Conservation (phyloP, 2,329 filamentous ascomycete genomes). For the Botrytis medusae region DNA sequence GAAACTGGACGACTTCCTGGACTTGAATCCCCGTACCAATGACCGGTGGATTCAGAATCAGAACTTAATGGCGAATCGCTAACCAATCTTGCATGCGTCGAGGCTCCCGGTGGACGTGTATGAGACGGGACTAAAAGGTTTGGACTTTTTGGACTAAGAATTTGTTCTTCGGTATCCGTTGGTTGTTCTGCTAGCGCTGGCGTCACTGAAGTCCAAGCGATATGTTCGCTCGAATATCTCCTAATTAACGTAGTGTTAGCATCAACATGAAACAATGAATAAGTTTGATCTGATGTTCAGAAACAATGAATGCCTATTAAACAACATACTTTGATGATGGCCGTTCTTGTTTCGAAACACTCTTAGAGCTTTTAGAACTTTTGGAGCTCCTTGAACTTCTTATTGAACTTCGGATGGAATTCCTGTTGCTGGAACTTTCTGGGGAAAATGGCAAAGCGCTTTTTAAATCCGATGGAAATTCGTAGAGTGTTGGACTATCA, state of each 20-base stretch:
- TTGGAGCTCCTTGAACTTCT: constrained; percentile 11
- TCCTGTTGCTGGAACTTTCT: constrained; percentile 13
- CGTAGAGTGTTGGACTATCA: constrained; percentile 63
- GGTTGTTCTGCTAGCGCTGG: constrained; percentile 27
- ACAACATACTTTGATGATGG: constrained; percentile 24
- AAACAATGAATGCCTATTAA: neutral
- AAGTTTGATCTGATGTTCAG: neutral
- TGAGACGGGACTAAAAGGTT: constrained; percentile 33
- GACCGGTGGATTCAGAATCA: constrained; percentile 34
- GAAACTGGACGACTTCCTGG: constrained; percentile 33
- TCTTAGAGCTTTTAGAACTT: neutral
- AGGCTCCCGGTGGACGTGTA: constrained; percentile 22
- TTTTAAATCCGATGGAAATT: constrained; percentile 46
- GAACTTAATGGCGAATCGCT: constrained; percentile 36
- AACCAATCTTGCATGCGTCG: constrained; percentile 38
- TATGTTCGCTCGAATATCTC: constrained; percentile 33
- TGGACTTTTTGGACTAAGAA: constrained; percentile 28
- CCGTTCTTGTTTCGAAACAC: constrained; percentile 13
- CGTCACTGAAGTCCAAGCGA: constrained; percentile 30
- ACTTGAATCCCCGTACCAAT: constrained; percentile 38
- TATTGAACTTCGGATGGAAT: constrained; percentile 19
- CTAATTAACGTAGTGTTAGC: constrained; percentile 4
- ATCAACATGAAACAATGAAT: constrained; percentile 12
- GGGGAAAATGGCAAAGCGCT: constrained; percentile 17
- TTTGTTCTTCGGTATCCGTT: constrained; percentile 25